Evolutionary conservation across 2,329 filamentous ascomycete genomes (phyloP).

Genomic region (Fusarium multiceps): DNA sequence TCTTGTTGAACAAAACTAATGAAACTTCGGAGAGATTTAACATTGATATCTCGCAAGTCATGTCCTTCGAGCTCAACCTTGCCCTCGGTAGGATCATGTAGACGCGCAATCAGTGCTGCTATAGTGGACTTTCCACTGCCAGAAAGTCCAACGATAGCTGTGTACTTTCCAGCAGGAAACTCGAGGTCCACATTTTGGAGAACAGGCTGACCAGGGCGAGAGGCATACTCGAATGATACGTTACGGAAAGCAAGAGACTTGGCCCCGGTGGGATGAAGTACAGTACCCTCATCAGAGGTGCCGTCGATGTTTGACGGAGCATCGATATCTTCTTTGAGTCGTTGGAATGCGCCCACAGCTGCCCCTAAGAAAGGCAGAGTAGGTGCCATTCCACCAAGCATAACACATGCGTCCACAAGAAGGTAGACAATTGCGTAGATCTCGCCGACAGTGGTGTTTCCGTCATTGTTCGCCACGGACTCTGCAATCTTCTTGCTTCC

Average conservation of each 20-base stretch:
- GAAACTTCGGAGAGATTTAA: constrained; percentile 55
- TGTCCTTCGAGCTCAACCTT: constrained; percentile 58
- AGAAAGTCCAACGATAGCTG: constrained; percentile 67
- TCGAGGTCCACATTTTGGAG: constrained; percentile 59
- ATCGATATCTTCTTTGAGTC: constrained; percentile 68
- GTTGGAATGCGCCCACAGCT: constrained; percentile 67
- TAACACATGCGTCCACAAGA: constrained; percentile 71
- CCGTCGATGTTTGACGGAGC: constrained; percentile 60
- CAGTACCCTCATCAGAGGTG: constrained; percentile 51
- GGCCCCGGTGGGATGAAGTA: constrained; percentile 56
- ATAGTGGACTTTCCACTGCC: constrained; percentile 68
- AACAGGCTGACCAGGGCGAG: constrained; percentile 55
- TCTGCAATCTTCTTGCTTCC: constrained; percentile 64
- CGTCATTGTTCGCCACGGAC: constrained; percentile 48
- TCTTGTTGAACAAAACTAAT: constrained; percentile 59
- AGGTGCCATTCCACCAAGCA: constrained; percentile 71
- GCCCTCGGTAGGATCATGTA: constrained; percentile 66
- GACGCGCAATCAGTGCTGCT: constrained; percentile 63
- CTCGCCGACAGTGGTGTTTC: constrained; percentile 54
- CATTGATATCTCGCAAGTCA: constrained; percentile 60
- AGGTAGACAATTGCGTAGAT: constrained; percentile 63
- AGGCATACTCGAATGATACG: constrained; percentile 58
- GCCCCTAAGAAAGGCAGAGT: constrained; percentile 69
- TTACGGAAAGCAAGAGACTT: constrained; percentile 49
- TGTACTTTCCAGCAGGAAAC: constrained; percentile 59